Conservation (phyloP, 2,329 filamentous ascomycete genomes). For the Hypoxylon sp. region DNA sequence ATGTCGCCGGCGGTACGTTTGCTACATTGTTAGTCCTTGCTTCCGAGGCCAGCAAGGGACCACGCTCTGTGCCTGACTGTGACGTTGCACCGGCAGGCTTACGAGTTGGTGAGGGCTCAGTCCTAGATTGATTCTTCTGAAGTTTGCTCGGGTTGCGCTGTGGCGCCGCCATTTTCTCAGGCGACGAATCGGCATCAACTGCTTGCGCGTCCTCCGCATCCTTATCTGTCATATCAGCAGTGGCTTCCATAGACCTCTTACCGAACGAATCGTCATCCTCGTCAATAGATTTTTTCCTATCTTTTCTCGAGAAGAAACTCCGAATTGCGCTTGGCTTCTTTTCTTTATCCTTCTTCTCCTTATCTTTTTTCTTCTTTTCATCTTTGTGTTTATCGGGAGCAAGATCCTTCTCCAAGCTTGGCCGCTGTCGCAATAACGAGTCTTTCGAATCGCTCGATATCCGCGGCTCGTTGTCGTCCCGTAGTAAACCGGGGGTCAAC, state of each 20-base stretch:
- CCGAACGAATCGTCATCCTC: slow-evolving; percentile 73
- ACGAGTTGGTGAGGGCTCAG: slow-evolving; percentile 62
- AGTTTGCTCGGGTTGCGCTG: slow-evolving; percentile 76
- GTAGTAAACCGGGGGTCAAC: slow-evolving; percentile 89
- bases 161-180: slow-evolving; percentile 59
- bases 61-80: slow-evolving; percentile 57
- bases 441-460: slow-evolving; percentile 60
- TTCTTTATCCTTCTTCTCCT: slow-evolving; percentile 63
- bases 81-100: slow-evolving; percentile 54
- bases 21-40: slow-evolving; percentile 65
- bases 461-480: slow-evolving; percentile 76
- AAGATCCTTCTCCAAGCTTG: slow-evolving; percentile 68
- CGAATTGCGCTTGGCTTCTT: slow-evolving; percentile 63
- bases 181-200: slow-evolving; percentile 60
- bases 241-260: slow-evolving; percentile 72
- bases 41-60: slow-evolving; percentile 44
- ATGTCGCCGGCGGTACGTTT: slow-evolving; percentile 66
- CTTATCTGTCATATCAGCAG: slow-evolving; percentile 54
- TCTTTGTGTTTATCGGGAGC: slow-evolving; percentile 69
- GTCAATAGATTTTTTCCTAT: slow-evolving; percentile 68
- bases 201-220: slow-evolving; percentile 60
- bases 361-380: slow-evolving; percentile 75
- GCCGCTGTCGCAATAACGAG: slow-evolving; percentile 63
- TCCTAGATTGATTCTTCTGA: slow-evolving; percentile 73
- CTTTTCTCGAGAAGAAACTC: slow-evolving; percentile 73